A percentile compares a stretch with the other conserved stretches of the same genome.
phyloP scores from a whole-genome alignment of 768 basidiomycete genomes.

The Agaricus blazei region DNA sequence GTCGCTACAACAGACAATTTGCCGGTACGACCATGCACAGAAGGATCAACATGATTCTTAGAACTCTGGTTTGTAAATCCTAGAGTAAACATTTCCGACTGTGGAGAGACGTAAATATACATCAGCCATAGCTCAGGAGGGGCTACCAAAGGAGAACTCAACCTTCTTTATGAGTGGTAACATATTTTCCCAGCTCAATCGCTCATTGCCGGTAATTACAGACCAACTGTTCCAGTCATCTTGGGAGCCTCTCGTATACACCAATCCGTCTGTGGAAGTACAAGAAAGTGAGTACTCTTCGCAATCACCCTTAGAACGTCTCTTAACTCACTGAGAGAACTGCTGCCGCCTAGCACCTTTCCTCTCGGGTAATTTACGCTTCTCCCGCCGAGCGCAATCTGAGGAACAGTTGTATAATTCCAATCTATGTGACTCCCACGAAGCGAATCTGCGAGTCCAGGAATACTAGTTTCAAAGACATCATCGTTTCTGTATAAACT shows the following conservation, averaged over 20 bases:
- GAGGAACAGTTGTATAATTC: constrained; percentile 14
- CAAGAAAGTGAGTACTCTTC: background rate
- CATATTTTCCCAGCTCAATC: constrained; percentile 28
- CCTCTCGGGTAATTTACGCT: constrained; percentile 3
- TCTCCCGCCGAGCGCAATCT: constrained; percentile 8
- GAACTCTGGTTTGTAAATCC: constrained; percentile 1
- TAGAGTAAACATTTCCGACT: background rate
- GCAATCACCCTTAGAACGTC: background rate
- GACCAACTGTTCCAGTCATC: constrained; percentile 30
- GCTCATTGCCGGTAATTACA: constrained; percentile 20
- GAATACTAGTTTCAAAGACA: background rate
- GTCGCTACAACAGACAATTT: background rate
- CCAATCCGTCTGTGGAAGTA: constrained; percentile 17
- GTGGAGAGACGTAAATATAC: background rate
- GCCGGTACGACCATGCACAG: constrained; percentile 9
- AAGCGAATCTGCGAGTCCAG: background rate
- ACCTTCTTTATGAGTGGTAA: constrained; percentile 22
- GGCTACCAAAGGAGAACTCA: background rate
- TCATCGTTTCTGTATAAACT: background rate
- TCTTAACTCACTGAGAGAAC: constrained; percentile 10
- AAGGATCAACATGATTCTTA: constrained; percentile 9
- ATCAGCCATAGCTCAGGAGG: background rate
- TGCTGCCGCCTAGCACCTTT: constrained; percentile 10
- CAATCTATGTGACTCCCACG: constrained; percentile 9
- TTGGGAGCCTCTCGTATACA: constrained; percentile 27